Evolutionary conservation across 257 asterid species (phyloP), one percentile per base, ranked within the genome.

Genomic region (Capsicum rhomboideum): DNA sequence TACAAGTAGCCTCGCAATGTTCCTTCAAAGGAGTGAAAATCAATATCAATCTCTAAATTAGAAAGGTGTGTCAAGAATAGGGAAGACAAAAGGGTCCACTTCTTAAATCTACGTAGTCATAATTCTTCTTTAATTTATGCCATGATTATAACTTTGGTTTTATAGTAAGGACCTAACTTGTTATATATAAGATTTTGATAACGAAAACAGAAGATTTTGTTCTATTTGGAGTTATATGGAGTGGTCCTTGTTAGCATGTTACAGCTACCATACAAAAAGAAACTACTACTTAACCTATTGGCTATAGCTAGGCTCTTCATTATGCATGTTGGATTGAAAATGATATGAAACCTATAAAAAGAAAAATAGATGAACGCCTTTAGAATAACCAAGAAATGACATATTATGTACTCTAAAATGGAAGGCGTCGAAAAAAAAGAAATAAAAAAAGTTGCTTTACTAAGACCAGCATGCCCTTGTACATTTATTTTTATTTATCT

Each of bases 171-270:
- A 66, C 34, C 81, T 49, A 49, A 49, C 16, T 14, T 74, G 21
- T 21, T n/a, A 23, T 23, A 49, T 46, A 49, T 8, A 49, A 49
- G 1, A 26, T 49, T 49, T 46, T 49, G 5, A 4, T 8, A 23
- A 49, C 12, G 21, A 75, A 44, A 75, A 23, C 31, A 67, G 3
- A 37, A 82, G 17, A 67, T 49, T 18, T 82, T 66, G 81, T 75
- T 49, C 26, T 49, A 26, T 50, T 49, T 49, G 42, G 44, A 49
- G 44, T 8, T 75, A 75, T 46, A 74, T n/a, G n/a, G 59, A 74
- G 81, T 49, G 81, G 81, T 75, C 81, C 61, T 75, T 49, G 23
- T 75, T 49, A 49, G 81, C 81, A 75, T 75, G 63, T 75, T 49
- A 75, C 23, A 26, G 26, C 81, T 49, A 75, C 16, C 68, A 82